These are phyloP conservation scores for Phyllosticta citribraziliensis DNA, from an alignment of 2,329 filamentous ascomycete species.

Conservation along the genomic window DNA sequence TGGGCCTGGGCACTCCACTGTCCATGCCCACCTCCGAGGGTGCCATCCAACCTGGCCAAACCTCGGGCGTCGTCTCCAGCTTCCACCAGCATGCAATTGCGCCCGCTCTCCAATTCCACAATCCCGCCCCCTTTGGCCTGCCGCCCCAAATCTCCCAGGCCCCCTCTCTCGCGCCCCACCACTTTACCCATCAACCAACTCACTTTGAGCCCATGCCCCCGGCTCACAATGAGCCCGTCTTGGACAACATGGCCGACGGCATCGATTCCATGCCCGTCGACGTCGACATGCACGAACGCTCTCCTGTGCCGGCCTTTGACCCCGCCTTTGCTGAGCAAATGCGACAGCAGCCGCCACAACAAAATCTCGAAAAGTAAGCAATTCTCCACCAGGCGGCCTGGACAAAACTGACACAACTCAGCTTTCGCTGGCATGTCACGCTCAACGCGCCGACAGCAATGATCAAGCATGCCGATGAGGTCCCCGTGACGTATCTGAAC, in stretches of 20 bases:
- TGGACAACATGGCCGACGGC: constrained; percentile 38
- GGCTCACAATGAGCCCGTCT: constrained; percentile 53
- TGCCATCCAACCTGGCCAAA: constrained; percentile 49
- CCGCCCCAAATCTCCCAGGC: constrained; percentile 33
- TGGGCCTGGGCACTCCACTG: constrained; percentile 70
- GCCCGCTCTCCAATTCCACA: constrained; percentile 42
- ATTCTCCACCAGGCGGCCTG: neutral
- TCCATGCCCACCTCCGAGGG: constrained; percentile 67
- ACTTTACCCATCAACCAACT: constrained; percentile 71
- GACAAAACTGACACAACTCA: constrained; percentile 22
- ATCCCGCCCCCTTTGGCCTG: constrained; percentile 60
- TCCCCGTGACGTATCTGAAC: constrained; percentile 95
- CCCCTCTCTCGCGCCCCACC: constrained; percentile 61
- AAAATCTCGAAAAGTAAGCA: constrained; percentile 39
- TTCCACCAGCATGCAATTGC: constrained; percentile 46
- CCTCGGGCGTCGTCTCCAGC: constrained; percentile 48
- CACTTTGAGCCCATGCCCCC: constrained; percentile 72
- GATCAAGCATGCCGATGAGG: constrained; percentile 81
- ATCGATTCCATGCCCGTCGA: constrained; percentile 34
- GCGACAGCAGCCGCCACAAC: constrained; percentile 25
- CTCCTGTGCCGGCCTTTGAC: constrained; percentile 49
- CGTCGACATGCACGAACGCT: constrained; percentile 51
- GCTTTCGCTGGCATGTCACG: constrained; percentile 81
- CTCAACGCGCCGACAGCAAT: constrained; percentile 93
- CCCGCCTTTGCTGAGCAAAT: constrained; percentile 40